Evolutionary conservation across 2,329 filamentous ascomycete species (phyloP).

Genomic region (Sporothrix euskadiensis): DNA sequence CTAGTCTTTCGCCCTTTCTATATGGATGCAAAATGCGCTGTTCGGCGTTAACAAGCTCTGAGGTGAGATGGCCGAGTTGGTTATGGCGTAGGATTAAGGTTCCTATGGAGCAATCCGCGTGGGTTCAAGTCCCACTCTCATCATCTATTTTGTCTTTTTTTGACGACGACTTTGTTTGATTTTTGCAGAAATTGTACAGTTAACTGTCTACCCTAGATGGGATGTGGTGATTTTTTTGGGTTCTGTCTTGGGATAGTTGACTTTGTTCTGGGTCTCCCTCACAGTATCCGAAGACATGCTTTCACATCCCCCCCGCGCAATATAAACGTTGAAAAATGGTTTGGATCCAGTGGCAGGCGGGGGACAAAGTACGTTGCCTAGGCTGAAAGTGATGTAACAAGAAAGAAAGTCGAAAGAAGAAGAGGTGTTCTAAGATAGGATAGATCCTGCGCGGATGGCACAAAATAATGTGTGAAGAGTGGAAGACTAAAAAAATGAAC

Average conservation of each 20-base stretch:
- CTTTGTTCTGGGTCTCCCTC: background rate
- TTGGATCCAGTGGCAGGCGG: conserved; percentile 1
- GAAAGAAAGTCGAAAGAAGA: background rate
- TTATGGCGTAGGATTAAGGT: conserved; percentile 37
- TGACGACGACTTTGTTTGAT: background rate
- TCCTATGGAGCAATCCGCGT: conserved; percentile 40
- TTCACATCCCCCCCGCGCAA: background rate
- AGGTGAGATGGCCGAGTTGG: conserved; percentile 26
- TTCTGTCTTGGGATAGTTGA: too few relatives aligned
- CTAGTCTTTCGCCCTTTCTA: background rate
- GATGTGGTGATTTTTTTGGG: background rate
- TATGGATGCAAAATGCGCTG: background rate
- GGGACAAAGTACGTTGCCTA: background rate
- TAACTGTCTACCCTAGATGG: too few relatives aligned
- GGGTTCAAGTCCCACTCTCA: conserved; percentile 40
- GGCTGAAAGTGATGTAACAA: background rate
- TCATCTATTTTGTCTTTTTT: conserved; percentile 11
- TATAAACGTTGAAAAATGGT: conserved; percentile 10
- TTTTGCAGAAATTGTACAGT: background rate
- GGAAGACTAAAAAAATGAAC: background rate
- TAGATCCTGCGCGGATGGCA: background rate
- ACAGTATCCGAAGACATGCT: background rate
- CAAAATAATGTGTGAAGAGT: background rate
- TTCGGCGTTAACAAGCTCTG: background rate
- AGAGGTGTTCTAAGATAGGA: background rate